Percentiles rank a stretch among this genome's conserved stretches.
phyloP scores from a whole-genome alignment of 371 early-diverging fungal species.

The Lichtheimia ramosa region DNA sequence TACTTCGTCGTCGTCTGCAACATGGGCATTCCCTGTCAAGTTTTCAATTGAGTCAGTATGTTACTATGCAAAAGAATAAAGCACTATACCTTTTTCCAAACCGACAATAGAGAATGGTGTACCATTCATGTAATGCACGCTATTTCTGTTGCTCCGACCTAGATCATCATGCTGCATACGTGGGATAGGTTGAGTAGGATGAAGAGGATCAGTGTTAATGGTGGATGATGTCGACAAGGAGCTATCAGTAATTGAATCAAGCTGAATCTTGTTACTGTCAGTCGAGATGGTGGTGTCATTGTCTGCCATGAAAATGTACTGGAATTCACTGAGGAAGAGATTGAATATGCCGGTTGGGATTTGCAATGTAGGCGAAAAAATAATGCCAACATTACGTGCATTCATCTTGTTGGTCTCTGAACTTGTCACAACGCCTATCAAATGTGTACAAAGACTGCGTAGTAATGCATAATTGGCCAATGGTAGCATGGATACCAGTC shows the following conservation, averaged over 20 bases:
- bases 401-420: constrained; percentile 91
- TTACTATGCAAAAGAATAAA: not conserved
- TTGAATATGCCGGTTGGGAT: constrained; percentile 90
- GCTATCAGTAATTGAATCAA: not conserved
- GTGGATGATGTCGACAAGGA: not conserved
- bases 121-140: constrained; percentile 41
- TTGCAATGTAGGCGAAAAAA: constrained; percentile 91
- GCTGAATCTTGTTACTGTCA: not conserved
- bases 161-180: constrained; percentile 7
- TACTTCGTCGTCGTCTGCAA: constrained; percentile 10
- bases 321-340: constrained; percentile 86
- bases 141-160: constrained; percentile 42
- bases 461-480: constrained; percentile 86
- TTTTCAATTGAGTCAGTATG: not conserved
- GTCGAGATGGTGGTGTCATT: constrained; percentile 9
- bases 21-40: constrained; percentile 10
- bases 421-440: constrained; percentile 84
- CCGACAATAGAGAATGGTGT: constrained; percentile 45
- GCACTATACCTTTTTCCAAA: constrained; percentile 26
- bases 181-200: constrained; percentile 10
- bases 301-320: constrained; percentile 79
- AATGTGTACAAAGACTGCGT: constrained; percentile 84
- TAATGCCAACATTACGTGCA: constrained; percentile 90
- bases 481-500: constrained; percentile 79
- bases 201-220: not conserved